Percentiles rank a stretch among this genome's conserved stretches.
These are phyloP conservation scores for Penicillium taxi DNA, from an alignment of 495 filamentous ascomycete genomes.

Conservation along the genomic window DNA sequence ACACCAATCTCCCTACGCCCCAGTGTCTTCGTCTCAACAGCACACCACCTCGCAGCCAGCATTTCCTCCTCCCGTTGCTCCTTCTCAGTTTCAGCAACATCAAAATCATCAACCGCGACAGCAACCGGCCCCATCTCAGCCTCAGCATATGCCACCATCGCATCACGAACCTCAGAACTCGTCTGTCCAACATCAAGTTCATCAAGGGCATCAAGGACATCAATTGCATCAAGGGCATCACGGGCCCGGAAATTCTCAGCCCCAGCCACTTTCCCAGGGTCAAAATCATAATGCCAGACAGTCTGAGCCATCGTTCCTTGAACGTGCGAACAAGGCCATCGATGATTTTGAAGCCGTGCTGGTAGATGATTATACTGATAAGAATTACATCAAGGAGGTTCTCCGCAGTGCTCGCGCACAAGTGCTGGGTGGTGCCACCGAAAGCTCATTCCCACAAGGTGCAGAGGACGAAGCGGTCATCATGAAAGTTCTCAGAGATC, in stretches of 20 bases:
- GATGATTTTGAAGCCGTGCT: constrained; percentile 43
- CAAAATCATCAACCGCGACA: constrained; percentile 20
- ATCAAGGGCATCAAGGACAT: constrained; percentile 13
- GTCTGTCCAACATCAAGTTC: constrained; percentile 7
- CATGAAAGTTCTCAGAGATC: constrained; percentile 34
- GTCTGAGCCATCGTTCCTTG: constrained; percentile 38
- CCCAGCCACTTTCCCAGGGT: constrained; percentile 19
- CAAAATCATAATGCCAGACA: constrained; percentile 33
- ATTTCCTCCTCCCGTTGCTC: constrained; percentile 15
- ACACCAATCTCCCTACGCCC: constrained; percentile 23
- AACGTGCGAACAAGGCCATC: constrained; percentile 43
- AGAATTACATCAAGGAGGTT: constrained; percentile 44
- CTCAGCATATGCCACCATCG: constrained; percentile 8
- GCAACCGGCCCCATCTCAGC: constrained; percentile 17
- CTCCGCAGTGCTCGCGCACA: constrained; percentile 44
- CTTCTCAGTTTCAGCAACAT: constrained; percentile 12
- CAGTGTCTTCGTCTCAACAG: constrained; percentile 12
- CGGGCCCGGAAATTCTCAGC: constrained; percentile 19
- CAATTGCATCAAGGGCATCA: constrained; percentile 16
- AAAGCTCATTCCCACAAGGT: constrained; percentile 42
- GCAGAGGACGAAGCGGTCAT: constrained; percentile 43
- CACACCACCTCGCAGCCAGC: constrained; percentile 15
- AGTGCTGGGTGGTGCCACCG: constrained; percentile 32
- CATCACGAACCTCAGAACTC: constrained; percentile 11
- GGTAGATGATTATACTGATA: constrained; percentile 44